Base-by-base conservation (phyloP, 2,329 filamentous ascomycete species). In the Scleromitrula shiraiana region DNA sequence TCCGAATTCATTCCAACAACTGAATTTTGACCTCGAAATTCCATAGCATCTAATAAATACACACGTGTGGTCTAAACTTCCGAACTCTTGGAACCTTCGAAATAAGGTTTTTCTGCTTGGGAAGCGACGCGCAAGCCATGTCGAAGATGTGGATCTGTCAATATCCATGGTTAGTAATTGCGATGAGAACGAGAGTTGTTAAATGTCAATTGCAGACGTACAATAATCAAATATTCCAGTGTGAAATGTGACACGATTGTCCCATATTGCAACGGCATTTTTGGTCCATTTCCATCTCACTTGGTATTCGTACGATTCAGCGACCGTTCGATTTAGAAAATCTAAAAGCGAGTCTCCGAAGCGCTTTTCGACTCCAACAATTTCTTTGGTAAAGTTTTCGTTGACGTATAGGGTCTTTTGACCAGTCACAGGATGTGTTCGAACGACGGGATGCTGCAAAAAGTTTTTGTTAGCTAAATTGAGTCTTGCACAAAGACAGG, bases 51-150 rank as follows among this genome's bases (percentile, higher is more conserved):
- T n/a, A n/a, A n/a, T n/a, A n/a, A n/a, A n/a, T n/a, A n/a, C n/a
- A n/a, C n/a, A n/a, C n/a, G n/a, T n/a, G n/a, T n/a, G n/a, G n/a
- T n/a, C n/a, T n/a, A n/a, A n/a, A n/a, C n/a, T n/a, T n/a, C n/a
- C n/a, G n/a, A n/a, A n/a, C n/a, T n/a, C 17, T 22, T 8, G 10
- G 33, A 22, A 10, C 17, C 17, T 7, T 84, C 75, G 56, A 84
- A 88, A 57, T 74, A 82, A 0, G 84, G 84, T 68, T 81, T 81
- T 68, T 88, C 85, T 0, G 81, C 84, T 43, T 88, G 64, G 5
- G 79, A 71, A 0, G 83, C 88, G 3, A 88, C 83, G 19, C 85
- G 71, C 0, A 83, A 87, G 2, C 84, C 84, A 61, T 88, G 83
- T 30, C 84, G 70, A 30, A 46, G 27, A 24, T 46, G 44, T 12